These are phyloP conservation scores for Melampsora occidentalis DNA, from an alignment of 1,284 basidiomycete genomes.

Conservation along the genomic window DNA sequence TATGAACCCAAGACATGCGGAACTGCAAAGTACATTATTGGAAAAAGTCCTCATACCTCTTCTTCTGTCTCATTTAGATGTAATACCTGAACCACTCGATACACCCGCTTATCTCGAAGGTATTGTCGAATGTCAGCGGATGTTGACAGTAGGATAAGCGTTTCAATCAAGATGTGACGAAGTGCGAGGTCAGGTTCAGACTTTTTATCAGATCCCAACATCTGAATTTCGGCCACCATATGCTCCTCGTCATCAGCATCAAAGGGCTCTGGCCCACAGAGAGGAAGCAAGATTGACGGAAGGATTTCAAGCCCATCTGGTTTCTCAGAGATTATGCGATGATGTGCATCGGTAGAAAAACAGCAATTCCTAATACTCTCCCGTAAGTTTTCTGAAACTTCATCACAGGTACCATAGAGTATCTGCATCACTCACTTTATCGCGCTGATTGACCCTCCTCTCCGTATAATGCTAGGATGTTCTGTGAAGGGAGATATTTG, in stretches of 20 bases:
- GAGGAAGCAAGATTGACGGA: constrained; percentile 77
- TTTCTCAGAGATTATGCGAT: constrained; percentile 67
- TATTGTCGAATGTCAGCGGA: constrained; percentile 81
- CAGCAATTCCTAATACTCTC: constrained; percentile 66
- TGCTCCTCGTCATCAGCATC: constrained; percentile 75
- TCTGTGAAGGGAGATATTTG: constrained; percentile 83
- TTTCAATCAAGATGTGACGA: constrained; percentile 81
- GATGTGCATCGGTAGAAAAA: constrained; percentile 67
- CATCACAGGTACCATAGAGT: not conserved
- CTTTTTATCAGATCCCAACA: constrained; percentile 77
- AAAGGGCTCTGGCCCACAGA: constrained; percentile 76
- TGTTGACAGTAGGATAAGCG: constrained; percentile 80
- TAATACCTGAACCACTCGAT: constrained; percentile 75
- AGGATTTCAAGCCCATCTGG: constrained; percentile 62
- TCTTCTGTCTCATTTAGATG: constrained; percentile 79
- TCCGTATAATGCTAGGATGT: constrained; percentile 75
- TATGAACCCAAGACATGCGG: not conserved
- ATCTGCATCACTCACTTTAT: constrained; percentile 67
- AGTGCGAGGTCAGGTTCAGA: constrained; percentile 77
- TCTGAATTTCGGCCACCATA: constrained; percentile 77
- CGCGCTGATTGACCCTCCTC: constrained; percentile 77
- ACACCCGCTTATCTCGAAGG: constrained; percentile 75
- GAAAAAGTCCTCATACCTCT: constrained; percentile 59
- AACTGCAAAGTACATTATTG: not conserved
- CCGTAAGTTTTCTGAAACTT: constrained; percentile 45